Evolutionary conservation across 371 early-diverging fungal species (phyloP).

Genomic region (Umbelopsis sp.): DNA sequence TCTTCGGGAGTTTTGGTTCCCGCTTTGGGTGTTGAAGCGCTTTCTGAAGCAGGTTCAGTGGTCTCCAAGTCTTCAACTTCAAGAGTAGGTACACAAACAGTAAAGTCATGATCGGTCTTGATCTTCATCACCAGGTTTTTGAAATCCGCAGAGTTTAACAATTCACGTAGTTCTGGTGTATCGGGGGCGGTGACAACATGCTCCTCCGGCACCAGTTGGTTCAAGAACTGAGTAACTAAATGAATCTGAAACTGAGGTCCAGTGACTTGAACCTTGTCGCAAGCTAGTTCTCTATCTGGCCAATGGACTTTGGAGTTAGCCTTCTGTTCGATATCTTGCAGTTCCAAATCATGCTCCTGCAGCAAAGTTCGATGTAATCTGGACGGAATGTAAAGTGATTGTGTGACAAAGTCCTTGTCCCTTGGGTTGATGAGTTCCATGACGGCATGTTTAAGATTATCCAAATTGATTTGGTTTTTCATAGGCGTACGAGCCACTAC

Average conservation of each 20-base stretch:
- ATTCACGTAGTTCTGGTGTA: slow-evolving; percentile 21
- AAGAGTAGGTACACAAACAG: background rate
- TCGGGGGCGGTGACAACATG: slow-evolving; percentile 4
- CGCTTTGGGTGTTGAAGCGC: background rate
- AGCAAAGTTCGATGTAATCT: slow-evolving; percentile 37
- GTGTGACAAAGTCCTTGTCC: slow-evolving; percentile 44
- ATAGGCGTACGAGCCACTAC: slow-evolving; percentile 81
- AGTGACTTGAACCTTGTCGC: slow-evolving; percentile 17
- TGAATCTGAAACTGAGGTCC: slow-evolving; percentile 21
- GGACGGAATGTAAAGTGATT: slow-evolving; percentile 32
- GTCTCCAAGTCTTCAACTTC: background rate
- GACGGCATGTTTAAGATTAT: slow-evolving; percentile 60
- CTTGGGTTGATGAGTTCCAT: slow-evolving; percentile 64
- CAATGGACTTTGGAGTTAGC: slow-evolving; percentile 35
- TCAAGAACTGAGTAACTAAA: slow-evolving; percentile 10
- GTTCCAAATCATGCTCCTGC: slow-evolving; percentile 29
- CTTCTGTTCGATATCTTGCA: slow-evolving; percentile 35
- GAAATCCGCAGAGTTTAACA: slow-evolving; percentile 21
- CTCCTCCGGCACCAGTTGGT: slow-evolving; percentile 19
- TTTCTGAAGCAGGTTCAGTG: background rate
- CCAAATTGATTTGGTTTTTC: slow-evolving; percentile 67
- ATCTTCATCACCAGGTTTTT: slow-evolving; percentile 2
- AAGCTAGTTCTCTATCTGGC: slow-evolving; percentile 27
- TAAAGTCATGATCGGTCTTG: slow-evolving; percentile 2
- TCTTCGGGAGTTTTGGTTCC: background rate